Evolutionary conservation across 805 yeast genomes (phyloP), one percentile per base, ranked within the genome.

Genomic region (Danielozyma ontarioensis): DNA sequence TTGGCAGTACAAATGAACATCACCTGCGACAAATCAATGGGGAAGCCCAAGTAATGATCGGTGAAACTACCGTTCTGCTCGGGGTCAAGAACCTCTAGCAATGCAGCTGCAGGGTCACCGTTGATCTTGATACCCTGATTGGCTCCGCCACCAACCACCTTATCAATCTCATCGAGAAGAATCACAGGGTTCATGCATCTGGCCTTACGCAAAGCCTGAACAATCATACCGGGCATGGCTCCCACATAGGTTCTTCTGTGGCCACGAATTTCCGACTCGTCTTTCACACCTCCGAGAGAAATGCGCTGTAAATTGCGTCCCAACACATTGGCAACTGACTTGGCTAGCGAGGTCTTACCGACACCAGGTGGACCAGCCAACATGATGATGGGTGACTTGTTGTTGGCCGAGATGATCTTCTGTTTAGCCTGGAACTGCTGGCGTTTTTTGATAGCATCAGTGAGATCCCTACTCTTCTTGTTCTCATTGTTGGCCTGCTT

Each of bases 281-380:
- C 95, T 42, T 83, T 79, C 28, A 87, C 74, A 25, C 96, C 96
- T 17, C 96, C 96, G 2, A 87, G 70, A 2, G 94, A 83, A 13
- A 87, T 70, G 27, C 95, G 68, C 53, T 85, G 90, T 54, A 85
- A 82, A 38, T 77, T 74, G 29, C 94, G 70, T 0, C 83, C 80
- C 36, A 87, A 59, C 4, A 90, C 76, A 8, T 68, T 59, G 1
- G 96, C 95, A 30, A 87, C 76, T 0, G 94, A 83, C 49, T 78
- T 78, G 4, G 95, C 95, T 36, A 87, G 64, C 1, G 93, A 81
- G 0, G 96, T 87, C 55, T 87, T 87, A 18, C 96, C 96, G 11
- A 86, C 93, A 24, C 96, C 96, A 0, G 96, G 96, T 8, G 96
- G 96, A 1, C 96, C 96, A 4, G 85, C 86, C 36, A 87, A 69